These are phyloP conservation scores for Fragaria ananassa DNA, from an alignment of 306 rosid genomes.

Conservation along the genomic window DNA sequence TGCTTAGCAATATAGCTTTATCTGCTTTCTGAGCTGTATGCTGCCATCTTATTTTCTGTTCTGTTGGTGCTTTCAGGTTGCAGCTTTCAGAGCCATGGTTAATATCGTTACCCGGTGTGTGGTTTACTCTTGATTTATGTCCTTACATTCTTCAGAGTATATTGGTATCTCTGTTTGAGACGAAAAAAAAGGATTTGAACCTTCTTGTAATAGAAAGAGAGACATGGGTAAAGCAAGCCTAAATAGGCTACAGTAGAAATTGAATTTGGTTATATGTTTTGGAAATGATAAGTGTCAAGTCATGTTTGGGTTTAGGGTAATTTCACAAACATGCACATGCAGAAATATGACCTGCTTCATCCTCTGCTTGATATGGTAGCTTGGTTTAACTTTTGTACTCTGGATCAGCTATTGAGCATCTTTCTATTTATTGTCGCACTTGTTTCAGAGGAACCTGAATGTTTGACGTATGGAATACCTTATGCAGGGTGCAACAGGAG, in stretches of 20 bases:
- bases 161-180: neutral
- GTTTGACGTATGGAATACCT: conserved; percentile 18
- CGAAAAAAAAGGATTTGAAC: neutral
- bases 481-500: conserved; percentile 97
- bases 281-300: neutral
- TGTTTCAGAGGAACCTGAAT: conserved; percentile 1
- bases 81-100: conserved; percentile 99
- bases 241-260: neutral
- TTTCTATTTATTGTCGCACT: neutral
- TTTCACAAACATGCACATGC: neutral
- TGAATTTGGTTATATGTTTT: neutral
- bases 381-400: neutral
- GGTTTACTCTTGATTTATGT: conserved; percentile 25
- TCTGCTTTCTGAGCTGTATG: conserved; percentile 10
- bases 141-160: conserved; percentile 13
- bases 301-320: neutral
- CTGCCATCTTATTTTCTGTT: conserved; percentile 32
- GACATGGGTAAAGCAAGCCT: neutral
- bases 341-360: neutral
- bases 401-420: conserved; percentile 3
- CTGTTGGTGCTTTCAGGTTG: conserved; percentile 63
- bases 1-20: neutral
- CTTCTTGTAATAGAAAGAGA: neutral
- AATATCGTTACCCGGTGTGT: conserved; percentile 89
- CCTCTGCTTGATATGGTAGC: neutral